phyloP scores from a whole-genome alignment of 768 basidiomycete genomes.

The Boletus pseudopeckii region DNA sequence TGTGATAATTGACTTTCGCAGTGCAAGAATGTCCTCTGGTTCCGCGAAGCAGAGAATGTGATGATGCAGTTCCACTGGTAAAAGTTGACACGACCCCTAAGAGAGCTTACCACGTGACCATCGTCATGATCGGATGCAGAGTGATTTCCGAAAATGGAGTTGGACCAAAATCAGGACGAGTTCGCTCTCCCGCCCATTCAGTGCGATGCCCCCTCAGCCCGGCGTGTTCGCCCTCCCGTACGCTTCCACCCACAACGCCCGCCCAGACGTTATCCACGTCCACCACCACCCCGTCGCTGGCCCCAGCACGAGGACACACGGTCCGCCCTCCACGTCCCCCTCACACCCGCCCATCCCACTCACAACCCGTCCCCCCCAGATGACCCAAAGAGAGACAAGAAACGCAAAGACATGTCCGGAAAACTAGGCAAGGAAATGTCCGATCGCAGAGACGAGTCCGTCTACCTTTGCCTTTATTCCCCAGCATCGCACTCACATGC shows the following conservation, averaged over 20 bases:
- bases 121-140: conserved; percentile 22
- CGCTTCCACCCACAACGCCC: conserved; percentile 44
- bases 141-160: conserved; percentile 17
- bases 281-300: conserved; percentile 42
- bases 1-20: conserved; percentile 10
- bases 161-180: conserved; percentile 11
- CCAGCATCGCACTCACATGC: conserved; percentile 11
- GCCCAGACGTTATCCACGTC: conserved; percentile 35
- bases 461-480: conserved; percentile 9
- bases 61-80: conserved; percentile 5
- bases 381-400: conserved; percentile 59
- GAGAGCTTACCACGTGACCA: conserved; percentile 13
- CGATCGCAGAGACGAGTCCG: conserved; percentile 75
- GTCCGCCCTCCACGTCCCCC: conserved; percentile 4
- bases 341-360: conserved; percentile 26
- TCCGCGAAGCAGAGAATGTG: conserved; percentile 1
- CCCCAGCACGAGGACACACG: conserved; percentile 41
- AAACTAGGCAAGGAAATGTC: conserved; percentile 70
- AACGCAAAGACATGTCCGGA: conserved; percentile 64
- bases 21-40: conserved; percentile 3
- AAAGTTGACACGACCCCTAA: too few relatives aligned
- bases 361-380: conserved; percentile 28
- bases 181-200: background rate
- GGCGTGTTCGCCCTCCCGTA: conserved; percentile 65
- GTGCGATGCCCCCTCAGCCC: conserved; percentile 62